These are phyloP conservation scores for Botrytis fabae DNA, from an alignment of 2,329 filamentous ascomycete genomes.

Conservation along the genomic window DNA sequence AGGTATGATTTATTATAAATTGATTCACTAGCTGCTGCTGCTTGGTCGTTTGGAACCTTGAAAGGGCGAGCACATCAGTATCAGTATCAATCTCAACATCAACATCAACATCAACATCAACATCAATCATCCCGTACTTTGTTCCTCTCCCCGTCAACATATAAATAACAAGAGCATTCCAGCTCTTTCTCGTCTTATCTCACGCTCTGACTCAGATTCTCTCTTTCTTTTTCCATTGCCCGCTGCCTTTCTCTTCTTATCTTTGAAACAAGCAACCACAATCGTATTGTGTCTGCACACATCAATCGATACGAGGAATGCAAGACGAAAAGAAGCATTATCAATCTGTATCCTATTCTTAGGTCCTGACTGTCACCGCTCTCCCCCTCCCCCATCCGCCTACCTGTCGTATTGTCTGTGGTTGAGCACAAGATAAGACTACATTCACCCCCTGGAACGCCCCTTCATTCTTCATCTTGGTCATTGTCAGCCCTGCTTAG, in stretches of 20 bases:
- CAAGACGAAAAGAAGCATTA: neutral
- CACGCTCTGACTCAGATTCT: neutral
- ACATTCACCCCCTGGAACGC: neutral
- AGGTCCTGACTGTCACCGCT: neutral
- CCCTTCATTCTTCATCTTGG: neutral
- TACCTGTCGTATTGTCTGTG: neutral
- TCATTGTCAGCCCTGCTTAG: conserved; percentile 13
- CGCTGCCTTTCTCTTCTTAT: neutral
- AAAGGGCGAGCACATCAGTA: conserved; percentile 5
- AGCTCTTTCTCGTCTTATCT: conserved; percentile 10
- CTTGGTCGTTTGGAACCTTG: neutral
- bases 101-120: neutral
- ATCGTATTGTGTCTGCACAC: conserved; percentile 11
- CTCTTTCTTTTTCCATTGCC: neutral
- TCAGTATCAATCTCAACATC: neutral
- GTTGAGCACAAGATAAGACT: neutral
- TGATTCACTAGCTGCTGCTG: conserved; percentile 3
- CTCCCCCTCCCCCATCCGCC: neutral
- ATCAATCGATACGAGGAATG: conserved; percentile 9
- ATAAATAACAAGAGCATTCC: neutral
- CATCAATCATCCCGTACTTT: neutral
- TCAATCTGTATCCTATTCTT: neutral
- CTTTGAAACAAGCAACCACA: conserved; percentile 14
- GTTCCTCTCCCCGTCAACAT: neutral
- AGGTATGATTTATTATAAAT: conserved; percentile 14